These are phyloP conservation scores for Penicillium riverlandense DNA, from an alignment of 495 filamentous ascomycete genomes.

Conservation along the genomic window DNA sequence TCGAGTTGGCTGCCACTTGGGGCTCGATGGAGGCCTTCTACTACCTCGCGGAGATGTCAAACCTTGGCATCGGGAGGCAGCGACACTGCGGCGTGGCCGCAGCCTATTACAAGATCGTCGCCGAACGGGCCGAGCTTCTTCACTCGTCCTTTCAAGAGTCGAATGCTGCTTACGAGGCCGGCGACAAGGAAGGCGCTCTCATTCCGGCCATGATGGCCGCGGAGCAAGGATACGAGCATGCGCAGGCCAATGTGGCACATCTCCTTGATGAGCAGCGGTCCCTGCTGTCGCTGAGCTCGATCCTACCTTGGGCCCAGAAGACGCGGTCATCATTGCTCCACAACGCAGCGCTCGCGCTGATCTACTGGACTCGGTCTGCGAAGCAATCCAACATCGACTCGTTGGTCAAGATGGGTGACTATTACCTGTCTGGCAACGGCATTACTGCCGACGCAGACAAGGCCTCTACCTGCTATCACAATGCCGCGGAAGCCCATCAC, in stretches of 20 bases:
- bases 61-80: conserved; percentile 73
- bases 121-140: conserved; percentile 79
- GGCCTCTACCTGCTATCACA: conserved; percentile 85
- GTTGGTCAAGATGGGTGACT: conserved; percentile 96
- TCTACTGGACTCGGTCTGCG: conserved; percentile 94
- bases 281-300: conserved; percentile 41
- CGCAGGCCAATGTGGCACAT: conserved; percentile 90
- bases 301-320: conserved; percentile 36
- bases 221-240: conserved; percentile 91
- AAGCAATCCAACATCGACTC: conserved; percentile 92
- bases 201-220: conserved; percentile 85
- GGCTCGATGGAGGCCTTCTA: conserved; percentile 91
- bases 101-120: conserved; percentile 89
- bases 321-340: conserved; percentile 45
- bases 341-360: conserved; percentile 72
- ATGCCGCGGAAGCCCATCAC: conserved; percentile 81
- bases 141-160: conserved; percentile 83
- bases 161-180: conserved; percentile 73
- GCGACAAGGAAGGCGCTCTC: conserved; percentile 81
- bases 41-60: conserved; percentile 85
- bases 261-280: conserved; percentile 78
- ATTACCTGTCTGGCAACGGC: conserved; percentile 79
- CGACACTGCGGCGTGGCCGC: conserved; percentile 74
- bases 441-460: conserved; percentile 67
- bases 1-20: conserved; percentile 86